Conservation (phyloP, 176 grass and related monocot species). For the Tillandsia fasciculata region DNA sequence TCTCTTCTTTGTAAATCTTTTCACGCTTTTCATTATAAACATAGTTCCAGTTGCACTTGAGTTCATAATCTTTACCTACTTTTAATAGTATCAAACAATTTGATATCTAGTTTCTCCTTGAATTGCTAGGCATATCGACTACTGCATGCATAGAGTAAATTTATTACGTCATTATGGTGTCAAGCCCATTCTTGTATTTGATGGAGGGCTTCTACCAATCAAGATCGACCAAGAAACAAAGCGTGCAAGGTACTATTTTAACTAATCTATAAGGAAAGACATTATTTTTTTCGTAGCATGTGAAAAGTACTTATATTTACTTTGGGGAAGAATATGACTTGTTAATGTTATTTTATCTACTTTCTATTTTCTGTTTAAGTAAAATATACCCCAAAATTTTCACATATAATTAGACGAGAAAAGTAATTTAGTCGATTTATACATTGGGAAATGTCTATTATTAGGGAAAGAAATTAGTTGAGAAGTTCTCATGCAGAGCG, state of each 20-base stretch:
- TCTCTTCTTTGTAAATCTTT: too few relatives aligned
- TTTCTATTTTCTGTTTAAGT: too few relatives aligned
- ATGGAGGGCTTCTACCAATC: constrained; percentile 84
- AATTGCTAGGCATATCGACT: constrained; percentile 58
- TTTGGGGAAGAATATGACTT: too few relatives aligned
- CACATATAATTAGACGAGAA: too few relatives aligned
- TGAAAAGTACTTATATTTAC: too few relatives aligned
- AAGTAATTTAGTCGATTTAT: too few relatives aligned
- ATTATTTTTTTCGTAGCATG: neutral
- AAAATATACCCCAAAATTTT: too few relatives aligned
- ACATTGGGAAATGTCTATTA: too few relatives aligned
- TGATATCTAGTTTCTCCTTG: constrained; percentile 4
- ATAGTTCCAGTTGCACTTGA: neutral
- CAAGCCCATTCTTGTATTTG: constrained; percentile 91
- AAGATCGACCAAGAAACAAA: constrained; percentile 80
- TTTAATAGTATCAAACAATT: neutral
- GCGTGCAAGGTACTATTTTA: constrained; percentile 52
- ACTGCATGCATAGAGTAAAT: constrained; percentile 97
- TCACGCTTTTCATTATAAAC: too few relatives aligned
- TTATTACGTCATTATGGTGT: constrained; percentile 67
- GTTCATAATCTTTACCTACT: neutral
- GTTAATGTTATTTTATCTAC: neutral
- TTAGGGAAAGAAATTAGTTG: constrained; percentile 1
- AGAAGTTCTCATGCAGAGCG: constrained; percentile 29
- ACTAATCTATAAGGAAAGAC: neutral